Percentiles rank a stretch among this genome's conserved stretches.
Evolutionary conservation across 495 filamentous ascomycete genomes (phyloP).

Genomic region (Aspergillus mulundensis): DNA sequence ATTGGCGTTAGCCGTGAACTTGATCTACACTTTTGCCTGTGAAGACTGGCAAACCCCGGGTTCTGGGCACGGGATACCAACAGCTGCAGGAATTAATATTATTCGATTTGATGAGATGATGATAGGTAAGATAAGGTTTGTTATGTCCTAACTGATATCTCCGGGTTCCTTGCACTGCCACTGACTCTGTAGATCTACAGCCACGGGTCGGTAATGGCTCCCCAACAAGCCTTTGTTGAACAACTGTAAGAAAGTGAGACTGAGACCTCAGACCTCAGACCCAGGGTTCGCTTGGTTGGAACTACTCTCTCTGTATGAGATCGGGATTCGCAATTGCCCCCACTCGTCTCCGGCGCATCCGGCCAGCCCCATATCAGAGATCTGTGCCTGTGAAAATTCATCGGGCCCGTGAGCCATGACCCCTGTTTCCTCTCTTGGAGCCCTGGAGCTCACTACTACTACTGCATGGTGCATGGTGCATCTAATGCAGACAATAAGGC

Average conservation of each 20-base stretch:
- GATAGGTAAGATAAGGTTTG: constrained; percentile 3
- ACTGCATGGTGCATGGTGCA: background rate
- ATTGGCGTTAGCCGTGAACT: background rate
- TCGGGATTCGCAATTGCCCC: constrained; percentile 1
- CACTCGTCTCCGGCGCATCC: background rate
- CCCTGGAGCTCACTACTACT: background rate
- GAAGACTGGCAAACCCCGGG: background rate
- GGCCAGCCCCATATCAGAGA: background rate
- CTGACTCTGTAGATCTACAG: background rate
- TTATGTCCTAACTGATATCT: background rate
- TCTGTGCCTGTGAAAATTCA: background rate
- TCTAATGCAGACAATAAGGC: constrained; percentile 2
- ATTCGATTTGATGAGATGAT: background rate
- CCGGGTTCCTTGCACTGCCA: background rate
- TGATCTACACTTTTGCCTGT: background rate
- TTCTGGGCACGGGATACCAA: no score
- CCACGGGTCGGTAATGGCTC: background rate
- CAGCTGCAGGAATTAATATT: background rate
- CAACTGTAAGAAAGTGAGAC: background rate
- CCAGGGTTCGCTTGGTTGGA: background rate
- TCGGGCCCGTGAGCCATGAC: background rate
- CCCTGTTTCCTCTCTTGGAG: background rate
- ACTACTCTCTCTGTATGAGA: no score
- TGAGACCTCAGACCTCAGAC: background rate
- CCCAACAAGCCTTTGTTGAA: background rate